Conservation (phyloP, 768 basidiomycete species). For the Podaxis mareebaensis region DNA sequence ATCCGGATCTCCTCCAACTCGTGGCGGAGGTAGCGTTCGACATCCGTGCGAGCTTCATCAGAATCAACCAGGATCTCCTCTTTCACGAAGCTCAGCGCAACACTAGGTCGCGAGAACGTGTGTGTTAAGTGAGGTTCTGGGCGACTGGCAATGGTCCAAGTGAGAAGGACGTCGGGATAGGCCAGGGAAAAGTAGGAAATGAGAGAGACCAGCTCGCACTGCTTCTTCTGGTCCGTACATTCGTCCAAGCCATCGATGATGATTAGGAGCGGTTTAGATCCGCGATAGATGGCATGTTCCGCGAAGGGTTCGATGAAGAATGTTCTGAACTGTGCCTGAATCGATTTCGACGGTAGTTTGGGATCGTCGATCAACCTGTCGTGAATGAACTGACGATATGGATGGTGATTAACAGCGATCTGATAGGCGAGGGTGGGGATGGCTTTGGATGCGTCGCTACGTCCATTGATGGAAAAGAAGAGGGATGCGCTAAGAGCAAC, state of each 20-base stretch:
- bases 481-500: background rate
- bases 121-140: constrained; percentile 1
- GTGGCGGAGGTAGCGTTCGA: background rate
- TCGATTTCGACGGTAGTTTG: constrained; percentile 11
- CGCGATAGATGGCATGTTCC: background rate
- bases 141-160: constrained; percentile 6
- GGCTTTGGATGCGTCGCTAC: background rate
- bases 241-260: constrained; percentile 4
- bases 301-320: no score
- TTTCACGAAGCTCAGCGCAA: background rate
- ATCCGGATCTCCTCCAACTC: background rate
- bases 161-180: background rate
- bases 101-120: background rate
- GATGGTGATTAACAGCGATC: constrained; percentile 16
- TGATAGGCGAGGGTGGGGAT: constrained; percentile 23
- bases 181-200: background rate
- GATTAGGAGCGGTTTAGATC: background rate
- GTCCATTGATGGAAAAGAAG: background rate
- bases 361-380: constrained; percentile 9
- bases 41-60: background rate
- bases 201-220: background rate
- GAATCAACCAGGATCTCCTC: background rate
- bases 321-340: no score
- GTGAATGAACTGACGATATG: constrained; percentile 5
- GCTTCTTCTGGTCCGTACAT: background rate